Percentiles rank a stretch among this genome's conserved stretches.
Conservation (phyloP, 768 basidiomycete species). For the Sistotremastrum niveocremeum region DNA sequence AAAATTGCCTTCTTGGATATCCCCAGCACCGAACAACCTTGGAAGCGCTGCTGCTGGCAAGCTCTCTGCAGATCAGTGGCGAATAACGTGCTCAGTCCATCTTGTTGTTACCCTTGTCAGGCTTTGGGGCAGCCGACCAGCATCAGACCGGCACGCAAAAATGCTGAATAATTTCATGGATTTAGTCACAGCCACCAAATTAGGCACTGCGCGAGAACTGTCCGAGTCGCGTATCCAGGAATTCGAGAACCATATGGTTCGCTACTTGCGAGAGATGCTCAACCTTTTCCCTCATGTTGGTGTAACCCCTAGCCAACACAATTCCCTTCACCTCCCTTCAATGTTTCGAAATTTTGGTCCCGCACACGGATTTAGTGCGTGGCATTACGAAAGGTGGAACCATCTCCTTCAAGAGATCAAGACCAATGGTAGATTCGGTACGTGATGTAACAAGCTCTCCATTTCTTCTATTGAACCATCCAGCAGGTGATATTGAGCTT, state of each 20-base stretch:
- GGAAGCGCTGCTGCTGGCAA: slow-evolving; percentile 11
- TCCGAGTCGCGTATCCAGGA: slow-evolving; percentile 10
- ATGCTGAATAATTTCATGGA: slow-evolving; percentile 22
- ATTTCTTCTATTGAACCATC: too few species aligned
- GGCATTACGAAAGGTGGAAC: too few species aligned
- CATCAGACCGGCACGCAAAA: slow-evolving; percentile 4
- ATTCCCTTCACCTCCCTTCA: slow-evolving; percentile 28
- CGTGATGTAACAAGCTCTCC: too few species aligned
- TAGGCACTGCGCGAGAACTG: slow-evolving; percentile 16
- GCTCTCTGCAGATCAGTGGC: slow-evolving; percentile 26
- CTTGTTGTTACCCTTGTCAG: slow-evolving; percentile 23
- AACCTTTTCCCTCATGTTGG: slow-evolving; percentile 17
- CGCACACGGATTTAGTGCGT: too few species aligned
- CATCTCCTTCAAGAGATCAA: too few species aligned
- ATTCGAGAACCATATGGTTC: slow-evolving; percentile 17
- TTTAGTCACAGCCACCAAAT: slow-evolving; percentile 20
- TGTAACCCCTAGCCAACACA: slow-evolving; percentile 26
- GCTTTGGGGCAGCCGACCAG: slow-evolving; percentile 19
- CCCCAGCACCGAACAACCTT: slow-evolving; percentile 4
- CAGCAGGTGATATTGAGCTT: too few species aligned
- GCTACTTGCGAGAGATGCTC: slow-evolving; percentile 19
- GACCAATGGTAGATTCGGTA: too few species aligned
- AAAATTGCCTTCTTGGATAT: slow-evolving; percentile 9
- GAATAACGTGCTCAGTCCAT: slow-evolving; percentile 18
- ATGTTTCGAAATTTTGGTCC: too few species aligned